phyloP scores from a whole-genome alignment of 257 asterid species.

The Misopates orontium region DNA sequence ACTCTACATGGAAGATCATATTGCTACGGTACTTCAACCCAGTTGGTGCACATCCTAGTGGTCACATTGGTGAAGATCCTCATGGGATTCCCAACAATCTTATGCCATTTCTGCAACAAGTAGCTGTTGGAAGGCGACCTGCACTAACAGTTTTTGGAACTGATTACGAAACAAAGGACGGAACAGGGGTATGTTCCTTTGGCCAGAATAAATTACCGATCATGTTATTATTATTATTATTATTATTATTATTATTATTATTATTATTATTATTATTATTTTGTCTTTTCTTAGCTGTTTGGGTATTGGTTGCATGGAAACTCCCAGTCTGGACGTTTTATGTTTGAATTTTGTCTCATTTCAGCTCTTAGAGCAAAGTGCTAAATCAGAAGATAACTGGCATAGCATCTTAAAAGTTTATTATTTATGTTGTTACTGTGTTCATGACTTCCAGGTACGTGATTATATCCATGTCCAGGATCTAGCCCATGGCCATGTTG shows the following conservation, averaged over 20 bases:
- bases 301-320: no score
- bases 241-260: no score
- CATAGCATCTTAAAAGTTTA: neutral
- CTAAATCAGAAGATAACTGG: neutral
- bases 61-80: constrained; percentile 95
- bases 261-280: no score
- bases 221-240: no score
- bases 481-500: constrained; percentile 92
- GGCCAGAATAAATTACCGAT: no score
- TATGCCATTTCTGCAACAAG: constrained; percentile 98
- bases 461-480: constrained; percentile 95
- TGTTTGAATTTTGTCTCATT: no score
- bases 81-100: constrained; percentile 92
- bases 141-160: constrained; percentile 83
- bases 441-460: constrained; percentile 61
- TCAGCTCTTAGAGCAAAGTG: no score
- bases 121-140: constrained; percentile 92
- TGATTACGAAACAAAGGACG: constrained; percentile 80
- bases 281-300: no score
- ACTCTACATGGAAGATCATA: constrained; percentile 85
- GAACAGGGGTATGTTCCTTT: constrained; percentile 75
- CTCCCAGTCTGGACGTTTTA: no score
- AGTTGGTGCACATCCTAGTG: constrained; percentile 96
- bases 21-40: constrained; percentile 96
- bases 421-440: no score